Conservation (phyloP, 495 filamentous ascomycete species). For the Tirmania nivea region DNA sequence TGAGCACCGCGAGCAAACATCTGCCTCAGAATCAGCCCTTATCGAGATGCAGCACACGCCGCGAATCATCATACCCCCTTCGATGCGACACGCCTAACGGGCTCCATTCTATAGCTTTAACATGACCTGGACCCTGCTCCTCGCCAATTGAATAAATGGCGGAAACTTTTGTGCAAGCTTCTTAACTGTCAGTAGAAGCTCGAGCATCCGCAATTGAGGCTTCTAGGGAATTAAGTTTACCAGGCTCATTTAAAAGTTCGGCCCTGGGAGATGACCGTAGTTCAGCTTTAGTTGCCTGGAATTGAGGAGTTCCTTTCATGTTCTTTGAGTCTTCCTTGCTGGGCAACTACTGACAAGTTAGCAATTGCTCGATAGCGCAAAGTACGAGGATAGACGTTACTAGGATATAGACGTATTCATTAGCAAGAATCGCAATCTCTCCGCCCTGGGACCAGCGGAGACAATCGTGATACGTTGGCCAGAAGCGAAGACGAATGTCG, state of each 20-base stretch:
- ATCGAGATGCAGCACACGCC: neutral
- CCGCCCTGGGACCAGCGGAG: slow-evolving; percentile 42
- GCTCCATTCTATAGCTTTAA: slow-evolving; percentile 37
- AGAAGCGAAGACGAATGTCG: slow-evolving; percentile 21
- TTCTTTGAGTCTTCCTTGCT: neutral
- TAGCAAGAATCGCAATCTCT: slow-evolving; percentile 36
- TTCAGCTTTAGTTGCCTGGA: neutral
- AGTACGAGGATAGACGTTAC: slow-evolving; percentile 15
- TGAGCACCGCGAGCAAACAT: slow-evolving; percentile 33
- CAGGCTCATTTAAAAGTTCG: slow-evolving; percentile 14
- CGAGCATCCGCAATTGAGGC: no score
- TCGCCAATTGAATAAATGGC: slow-evolving; percentile 32
- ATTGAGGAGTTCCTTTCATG: slow-evolving; percentile 1
- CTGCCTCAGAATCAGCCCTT: slow-evolving; percentile 7
- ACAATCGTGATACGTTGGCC: slow-evolving; percentile 25
- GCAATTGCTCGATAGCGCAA: no score
- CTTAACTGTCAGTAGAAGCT: no score
- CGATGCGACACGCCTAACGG: slow-evolving; percentile 36
- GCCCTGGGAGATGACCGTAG: slow-evolving; percentile 4
- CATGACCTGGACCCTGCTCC: slow-evolving; percentile 35
- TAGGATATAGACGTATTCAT: slow-evolving; percentile 36
- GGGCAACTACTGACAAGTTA: neutral
- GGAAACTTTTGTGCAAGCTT: slow-evolving; percentile 1
- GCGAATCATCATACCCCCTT: slow-evolving; percentile 25
- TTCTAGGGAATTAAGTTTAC: slow-evolving; percentile 2